Conservation (phyloP, 2,329 filamentous ascomycete genomes). For the Cladosporium velox region DNA sequence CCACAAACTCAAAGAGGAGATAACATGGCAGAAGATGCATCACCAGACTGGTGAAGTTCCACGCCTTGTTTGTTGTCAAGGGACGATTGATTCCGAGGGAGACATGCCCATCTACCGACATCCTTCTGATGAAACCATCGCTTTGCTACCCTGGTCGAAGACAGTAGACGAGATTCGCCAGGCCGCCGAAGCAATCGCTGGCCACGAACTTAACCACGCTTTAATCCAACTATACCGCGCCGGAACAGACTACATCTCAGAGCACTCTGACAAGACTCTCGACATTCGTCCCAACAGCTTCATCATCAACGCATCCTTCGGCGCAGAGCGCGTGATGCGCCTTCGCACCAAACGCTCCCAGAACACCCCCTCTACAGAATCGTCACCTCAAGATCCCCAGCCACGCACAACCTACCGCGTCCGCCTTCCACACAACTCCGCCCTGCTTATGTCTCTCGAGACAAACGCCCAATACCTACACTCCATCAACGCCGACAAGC, state of each 20-base stretch:
- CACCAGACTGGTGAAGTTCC: constrained; percentile 91
- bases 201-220: constrained; percentile 84
- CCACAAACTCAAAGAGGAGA: constrained; percentile 68
- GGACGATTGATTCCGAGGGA: constrained; percentile 71
- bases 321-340: constrained; percentile 85
- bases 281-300: constrained; percentile 80
- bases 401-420: constrained; percentile 65
- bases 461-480: constrained; percentile 91
- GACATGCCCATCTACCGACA: constrained; percentile 91
- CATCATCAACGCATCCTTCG: constrained; percentile 93
- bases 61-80: constrained; percentile 86
- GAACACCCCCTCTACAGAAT: neutral
- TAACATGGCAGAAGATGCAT: constrained; percentile 88
- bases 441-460: constrained; percentile 76
- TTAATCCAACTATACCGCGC: constrained; percentile 91
- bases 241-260: constrained; percentile 87
- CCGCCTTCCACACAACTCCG: constrained; percentile 80
- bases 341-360: constrained; percentile 74
- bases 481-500: constrained; percentile 85
- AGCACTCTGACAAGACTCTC: constrained; percentile 95
- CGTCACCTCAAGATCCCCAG: neutral
- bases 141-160: constrained; percentile 72
- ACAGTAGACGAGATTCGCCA: constrained; percentile 69
- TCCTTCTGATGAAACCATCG: constrained; percentile 83
- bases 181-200: constrained; percentile 69